phyloP scores from a whole-genome alignment of 192 early-diverging fungal genomes.

The Phycomyces blakesleeanus region DNA sequence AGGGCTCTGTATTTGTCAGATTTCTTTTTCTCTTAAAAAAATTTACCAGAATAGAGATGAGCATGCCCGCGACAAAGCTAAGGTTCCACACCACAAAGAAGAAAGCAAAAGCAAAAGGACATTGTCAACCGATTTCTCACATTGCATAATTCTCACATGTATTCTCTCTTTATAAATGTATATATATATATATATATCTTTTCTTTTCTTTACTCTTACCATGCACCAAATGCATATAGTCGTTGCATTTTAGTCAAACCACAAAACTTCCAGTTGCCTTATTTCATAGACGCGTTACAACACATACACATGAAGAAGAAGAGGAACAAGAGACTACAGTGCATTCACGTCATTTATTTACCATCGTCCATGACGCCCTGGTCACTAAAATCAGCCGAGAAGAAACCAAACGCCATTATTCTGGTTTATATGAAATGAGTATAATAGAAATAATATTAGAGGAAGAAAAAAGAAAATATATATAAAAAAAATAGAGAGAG shows the following conservation, averaged over 20 bases:
- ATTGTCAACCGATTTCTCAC: background rate
- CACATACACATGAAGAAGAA: too few relatives aligned
- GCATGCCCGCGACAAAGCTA: conserved; percentile 81
- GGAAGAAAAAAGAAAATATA: background rate
- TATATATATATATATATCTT: too few relatives aligned
- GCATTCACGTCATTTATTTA: conserved; percentile 11
- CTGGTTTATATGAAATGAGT: background rate
- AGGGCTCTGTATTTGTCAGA: background rate
- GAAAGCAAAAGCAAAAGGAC: too few relatives aligned
- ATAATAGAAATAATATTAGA: background rate
- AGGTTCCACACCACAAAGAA: conserved; percentile 14
- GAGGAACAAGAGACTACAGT: too few relatives aligned
- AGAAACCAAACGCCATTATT: conserved; percentile 35
- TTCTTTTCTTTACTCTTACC: too few relatives aligned
- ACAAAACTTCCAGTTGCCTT: conserved; percentile 37
- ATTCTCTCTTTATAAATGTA: too few relatives aligned
- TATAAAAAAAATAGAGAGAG: background rate
- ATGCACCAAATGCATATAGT: conserved; percentile 74
- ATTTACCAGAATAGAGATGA: conserved; percentile 72
- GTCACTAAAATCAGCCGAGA: conserved; percentile 31
- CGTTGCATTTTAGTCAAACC: conserved; percentile 62
- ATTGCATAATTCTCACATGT: too few relatives aligned
- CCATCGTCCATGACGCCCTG: conserved; percentile 51
- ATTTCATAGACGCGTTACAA: background rate
- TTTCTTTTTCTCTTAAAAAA: background rate